Evolutionary conservation across 257 asterid species (phyloP).

Genomic region (Solanum medicagineum): DNA sequence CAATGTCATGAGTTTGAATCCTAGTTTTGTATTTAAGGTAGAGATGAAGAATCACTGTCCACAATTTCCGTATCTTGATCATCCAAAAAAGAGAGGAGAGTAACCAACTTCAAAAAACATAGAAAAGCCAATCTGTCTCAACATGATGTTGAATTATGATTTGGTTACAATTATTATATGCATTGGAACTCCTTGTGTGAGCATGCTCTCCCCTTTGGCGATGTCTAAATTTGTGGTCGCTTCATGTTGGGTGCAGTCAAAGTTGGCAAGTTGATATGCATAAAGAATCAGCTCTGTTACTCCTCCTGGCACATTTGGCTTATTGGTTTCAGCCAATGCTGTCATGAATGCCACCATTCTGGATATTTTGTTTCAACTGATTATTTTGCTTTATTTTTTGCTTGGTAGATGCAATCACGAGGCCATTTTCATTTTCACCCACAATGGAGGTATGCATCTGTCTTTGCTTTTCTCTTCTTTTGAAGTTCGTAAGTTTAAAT

Average conservation of each 20-base stretch:
- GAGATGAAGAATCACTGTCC: neutral
- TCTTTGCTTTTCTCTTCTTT: neutral
- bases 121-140: neutral
- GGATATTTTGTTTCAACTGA: neutral
- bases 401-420: conserved; percentile 41
- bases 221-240: neutral
- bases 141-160: neutral
- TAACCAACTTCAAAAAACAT: neutral
- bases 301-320: neutral
- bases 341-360: neutral
- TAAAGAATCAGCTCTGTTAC: neutral
- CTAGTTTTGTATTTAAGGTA: neutral
- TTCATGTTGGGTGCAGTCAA: neutral
- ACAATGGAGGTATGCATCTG: conserved; percentile 67
- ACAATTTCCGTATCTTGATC: neutral
- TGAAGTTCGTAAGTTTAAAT: neutral
- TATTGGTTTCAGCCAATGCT: neutral
- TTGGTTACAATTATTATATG: neutral
- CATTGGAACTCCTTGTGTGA: neutral
- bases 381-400: conserved; percentile 7
- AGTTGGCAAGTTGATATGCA: neutral
- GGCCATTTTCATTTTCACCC: conserved; percentile 73
- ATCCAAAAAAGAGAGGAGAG: neutral
- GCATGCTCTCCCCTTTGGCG: neutral
- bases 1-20: neutral